Evolutionary conservation across 1,284 basidiomycete genomes (phyloP).

Genomic region (Pholiota adiposa): DNA sequence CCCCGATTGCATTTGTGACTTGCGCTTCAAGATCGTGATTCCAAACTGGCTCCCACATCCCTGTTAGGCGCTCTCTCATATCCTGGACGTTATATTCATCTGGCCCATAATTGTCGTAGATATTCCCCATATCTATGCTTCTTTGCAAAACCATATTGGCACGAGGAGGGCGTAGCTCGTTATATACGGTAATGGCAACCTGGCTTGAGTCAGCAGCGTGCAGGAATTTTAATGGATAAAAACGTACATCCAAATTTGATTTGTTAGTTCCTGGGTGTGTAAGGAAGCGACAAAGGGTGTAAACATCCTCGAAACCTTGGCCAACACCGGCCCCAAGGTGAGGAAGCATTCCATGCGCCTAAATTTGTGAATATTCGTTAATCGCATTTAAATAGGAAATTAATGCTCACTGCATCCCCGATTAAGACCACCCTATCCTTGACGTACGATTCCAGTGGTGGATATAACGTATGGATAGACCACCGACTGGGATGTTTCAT

Average conservation of each 20-base stretch:
- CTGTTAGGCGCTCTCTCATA: conserved; percentile 37
- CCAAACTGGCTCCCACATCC: conserved; percentile 54
- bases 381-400: background rate
- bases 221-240: background rate
- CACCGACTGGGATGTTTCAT: conserved; percentile 58
- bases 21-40: conserved; percentile 39
- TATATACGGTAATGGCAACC: conserved; percentile 49
- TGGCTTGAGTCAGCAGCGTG: conserved; percentile 22
- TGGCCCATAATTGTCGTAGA: conserved; percentile 43
- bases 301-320: conserved; percentile 66
- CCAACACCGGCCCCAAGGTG: conserved; percentile 68
- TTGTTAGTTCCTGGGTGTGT: conserved; percentile 45
- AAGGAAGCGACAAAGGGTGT: conserved; percentile 53
- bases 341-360: conserved; percentile 65
- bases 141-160: conserved; percentile 48
- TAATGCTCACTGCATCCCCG: conserved; percentile 57
- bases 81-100: conserved; percentile 29
- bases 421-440: conserved; percentile 54
- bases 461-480: conserved; percentile 59
- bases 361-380: background rate
- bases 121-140: conserved; percentile 43
- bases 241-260: conserved; percentile 49
- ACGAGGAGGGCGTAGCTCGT: conserved; percentile 46
- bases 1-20: conserved; percentile 12
- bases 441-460: conserved; percentile 51